Percentiles rank a stretch among this genome's conserved stretches.
These are phyloP conservation scores for Penicillium fimorum DNA, from an alignment of 495 filamentous ascomycete genomes.

Conservation along the genomic window DNA sequence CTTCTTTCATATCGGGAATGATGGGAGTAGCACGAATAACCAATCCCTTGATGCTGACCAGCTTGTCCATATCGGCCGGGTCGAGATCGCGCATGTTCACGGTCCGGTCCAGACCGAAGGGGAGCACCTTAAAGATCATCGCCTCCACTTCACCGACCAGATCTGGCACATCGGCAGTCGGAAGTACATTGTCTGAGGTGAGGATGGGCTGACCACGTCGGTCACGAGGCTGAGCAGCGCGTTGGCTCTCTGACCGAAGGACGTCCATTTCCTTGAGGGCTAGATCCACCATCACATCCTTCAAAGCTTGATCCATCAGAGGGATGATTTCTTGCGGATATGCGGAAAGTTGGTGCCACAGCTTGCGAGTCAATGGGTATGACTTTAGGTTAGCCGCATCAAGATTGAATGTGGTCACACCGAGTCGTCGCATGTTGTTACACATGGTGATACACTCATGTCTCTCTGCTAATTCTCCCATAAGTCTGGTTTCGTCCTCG, in stretches of 20 bases:
- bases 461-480: conserved; percentile 58
- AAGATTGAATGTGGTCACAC: conserved; percentile 78
- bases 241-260: conserved; percentile 57
- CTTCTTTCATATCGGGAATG: conserved; percentile 97
- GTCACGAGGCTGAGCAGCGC: conserved; percentile 28
- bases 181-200: conserved; percentile 73
- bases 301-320: conserved; percentile 90
- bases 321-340: conserved; percentile 96
- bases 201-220: conserved; percentile 32
- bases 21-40: conserved; percentile 95
- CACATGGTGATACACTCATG: conserved; percentile 84
- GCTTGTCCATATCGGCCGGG: conserved; percentile 91
- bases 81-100: conserved; percentile 96
- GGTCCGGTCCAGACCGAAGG: conserved; percentile 81
- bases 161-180: conserved; percentile 73
- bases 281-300: conserved; percentile 90
- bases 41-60: conserved; percentile 92
- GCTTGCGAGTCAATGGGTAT: conserved; percentile 86
- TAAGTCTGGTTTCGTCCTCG: conserved; percentile 64
- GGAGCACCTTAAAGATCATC: conserved; percentile 79
- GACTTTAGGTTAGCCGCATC: conserved; percentile 87
- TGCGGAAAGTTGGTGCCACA: conserved; percentile 91
- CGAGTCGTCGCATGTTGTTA: conserved; percentile 84
- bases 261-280: conserved; percentile 77
- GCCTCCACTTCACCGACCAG: conserved; percentile 63